Base-by-base conservation (phyloP, 1,284 basidiomycete genomes). In the Irpex rosettiformis region DNA sequence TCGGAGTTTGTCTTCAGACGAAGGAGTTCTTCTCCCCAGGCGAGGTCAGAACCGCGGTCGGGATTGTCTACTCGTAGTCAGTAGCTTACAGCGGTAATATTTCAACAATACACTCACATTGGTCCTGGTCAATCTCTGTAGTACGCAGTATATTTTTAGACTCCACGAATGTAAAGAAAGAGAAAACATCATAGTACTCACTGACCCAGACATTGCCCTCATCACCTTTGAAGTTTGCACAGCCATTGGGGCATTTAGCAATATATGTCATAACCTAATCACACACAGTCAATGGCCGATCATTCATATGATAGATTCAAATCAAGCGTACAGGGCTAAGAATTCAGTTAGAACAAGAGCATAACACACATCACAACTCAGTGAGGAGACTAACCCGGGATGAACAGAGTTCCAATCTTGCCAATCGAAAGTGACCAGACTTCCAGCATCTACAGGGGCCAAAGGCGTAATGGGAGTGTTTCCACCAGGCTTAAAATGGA, bases 201-300 rank as follows among this genome's bases (percentile, higher is more conserved):
- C 64, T 64, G 42, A 64, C 64, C 64, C 62, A 65, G 7, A 64
- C 62, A 48, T 56, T 52, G 2, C 64, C 64, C 21, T 55, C 61
- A 27, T 64, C 62, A 21, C 64, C 64, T 37, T 62, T 64, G 62
- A 65, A 65, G 55, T 56, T 65, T 22, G 62, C 64, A 45, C 62
- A 65, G 7, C 64, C 62, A 42, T 54, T 47, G 2, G 61, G 40
- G 43, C 64, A 65, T 49, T 59, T 56, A 5, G 64, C 64, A 52
- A 65, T 65, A 52, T 65, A 65, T 7, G 64, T 65, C 64, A 65
- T 65, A 18, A 65, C 58, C 60, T 60, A 22, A 24, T 10, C 22
- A 27, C 10, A 24, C 24, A 24, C 18, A n/a, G n/a, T n/a, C n/a
- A n/a, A n/a, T n/a, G n/a, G n/a, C 18, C 16, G 45, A 29, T 52